Evolutionary conservation across 2,329 filamentous ascomycete species (phyloP), one percentile per base, ranked within the genome.

Genomic region (Fusarium albidum): DNA sequence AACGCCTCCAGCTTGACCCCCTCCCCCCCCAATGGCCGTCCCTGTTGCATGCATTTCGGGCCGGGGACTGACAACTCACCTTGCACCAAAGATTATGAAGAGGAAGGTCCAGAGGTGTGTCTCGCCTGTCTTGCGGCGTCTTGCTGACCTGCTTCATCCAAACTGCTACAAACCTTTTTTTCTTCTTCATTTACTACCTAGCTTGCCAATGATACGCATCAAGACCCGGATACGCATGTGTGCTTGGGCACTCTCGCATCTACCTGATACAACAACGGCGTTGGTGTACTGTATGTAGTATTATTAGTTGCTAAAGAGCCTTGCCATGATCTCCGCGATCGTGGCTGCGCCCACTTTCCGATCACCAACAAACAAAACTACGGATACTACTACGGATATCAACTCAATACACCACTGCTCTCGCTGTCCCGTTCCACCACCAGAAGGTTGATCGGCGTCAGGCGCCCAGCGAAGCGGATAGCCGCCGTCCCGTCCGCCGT

Each of bases 261-360:
- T 53, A 60, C 42, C 57, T 59, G 56, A 56, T 38, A 51, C 42
- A 11, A 27, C 35, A 33, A 39, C 17, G 31, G 42, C 7, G 37
- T 38, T 41, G 14, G 21, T 40, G 31, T n/a, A n/a, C n/a, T 18
- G 27, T 26, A 33, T 17, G 33, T n/a, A 21, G 21, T 21, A 5
- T 4, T 21, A n/a, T 21, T 21, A 21, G 21, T 21, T n/a, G n/a
- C n/a, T n/a, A n/a, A n/a, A 21, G 21, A 21, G 7, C 21, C 21
- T 28, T 29, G 27, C 28, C 14, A 32, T 33, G 28, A 31, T 35
- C 33, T 34, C 14, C 31, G 18, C 38, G 31, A 41, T 38, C 33
- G 49, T 54, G 33, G 34, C 51, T 44, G 49, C 49, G 41, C 29
- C 18, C 33, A 43, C 15, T 17, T 41, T 31, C 50, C 35, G 49